Percentiles rank a stretch among this genome's conserved stretches.
Conservation (phyloP, 2,329 filamentous ascomycete genomes). For the Teratosphaeriaceae sp. region DNA sequence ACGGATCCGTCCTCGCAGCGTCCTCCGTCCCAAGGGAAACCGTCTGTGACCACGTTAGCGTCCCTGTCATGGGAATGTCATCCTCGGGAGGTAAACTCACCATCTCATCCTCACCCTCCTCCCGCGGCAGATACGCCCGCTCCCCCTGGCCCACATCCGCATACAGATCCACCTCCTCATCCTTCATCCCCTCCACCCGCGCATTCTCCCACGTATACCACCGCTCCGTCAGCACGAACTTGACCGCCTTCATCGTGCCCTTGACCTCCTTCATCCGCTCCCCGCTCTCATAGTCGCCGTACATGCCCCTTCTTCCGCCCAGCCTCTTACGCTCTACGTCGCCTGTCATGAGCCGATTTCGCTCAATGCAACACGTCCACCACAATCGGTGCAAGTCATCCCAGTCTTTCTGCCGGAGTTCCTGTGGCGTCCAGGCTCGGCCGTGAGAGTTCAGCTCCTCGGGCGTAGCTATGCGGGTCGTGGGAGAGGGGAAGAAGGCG, state of each 20-base stretch:
- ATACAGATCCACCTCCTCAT: constrained; percentile 60
- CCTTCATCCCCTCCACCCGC: constrained; percentile 55
- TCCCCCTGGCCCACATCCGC: constrained; percentile 25
- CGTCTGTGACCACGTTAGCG: constrained; percentile 1
- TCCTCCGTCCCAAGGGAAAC: constrained; percentile 5
- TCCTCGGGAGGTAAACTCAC: too few relatives aligned
- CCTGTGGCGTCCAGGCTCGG: constrained; percentile 74
- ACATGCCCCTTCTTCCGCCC: constrained; percentile 53
- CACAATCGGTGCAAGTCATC: constrained; percentile 87
- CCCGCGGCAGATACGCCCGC: constrained; percentile 19
- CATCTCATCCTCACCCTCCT: constrained; percentile 4
- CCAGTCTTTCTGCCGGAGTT: constrained; percentile 85
- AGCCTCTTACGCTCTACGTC: constrained; percentile 60
- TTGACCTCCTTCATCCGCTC: constrained; percentile 60
- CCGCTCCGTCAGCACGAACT: constrained; percentile 77
- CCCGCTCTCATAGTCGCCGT: constrained; percentile 62
- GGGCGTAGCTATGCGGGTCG: constrained; percentile 63
- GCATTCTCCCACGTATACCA: constrained; percentile 85
- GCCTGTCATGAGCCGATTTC: constrained; percentile 81
- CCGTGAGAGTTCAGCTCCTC: constrained; percentile 67
- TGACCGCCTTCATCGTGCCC: constrained; percentile 73
- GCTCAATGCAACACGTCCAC: constrained; percentile 90
- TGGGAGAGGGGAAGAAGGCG: constrained; percentile 76
- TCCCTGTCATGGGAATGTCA: too few relatives aligned
- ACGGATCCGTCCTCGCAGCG: constrained; percentile 4